Percentiles rank a stretch among this genome's conserved stretches.
phyloP scores from a whole-genome alignment of 2,329 filamentous ascomycete species.

The Cercospora berteroae region DNA sequence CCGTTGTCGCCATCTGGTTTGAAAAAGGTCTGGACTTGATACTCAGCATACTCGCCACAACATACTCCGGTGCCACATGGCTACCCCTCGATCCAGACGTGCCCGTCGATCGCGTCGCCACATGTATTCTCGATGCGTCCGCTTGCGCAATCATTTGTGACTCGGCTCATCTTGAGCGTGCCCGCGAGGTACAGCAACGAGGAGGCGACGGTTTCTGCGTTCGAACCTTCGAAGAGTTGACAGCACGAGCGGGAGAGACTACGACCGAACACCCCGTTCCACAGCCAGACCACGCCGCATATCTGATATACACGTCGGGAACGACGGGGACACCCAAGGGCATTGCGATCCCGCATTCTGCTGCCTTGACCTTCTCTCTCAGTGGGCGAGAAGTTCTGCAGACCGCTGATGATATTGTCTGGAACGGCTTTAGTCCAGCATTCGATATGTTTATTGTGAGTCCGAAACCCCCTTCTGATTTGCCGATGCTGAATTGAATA shows the following conservation, averaged over 20 bases:
- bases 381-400: constrained; percentile 26
- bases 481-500: background rate
- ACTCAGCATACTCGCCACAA: constrained; percentile 26
- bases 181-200: constrained; percentile 17
- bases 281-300: constrained; percentile 24
- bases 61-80: constrained; percentile 31
- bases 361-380: constrained; percentile 23
- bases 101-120: constrained; percentile 24
- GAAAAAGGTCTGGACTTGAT: constrained; percentile 28
- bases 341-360: constrained; percentile 27
- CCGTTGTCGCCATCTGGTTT: constrained; percentile 27
- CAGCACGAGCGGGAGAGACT: background rate
- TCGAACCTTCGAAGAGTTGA: constrained; percentile 16
- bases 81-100: constrained; percentile 30
- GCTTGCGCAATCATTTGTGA: constrained; percentile 24
- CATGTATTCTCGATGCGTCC: constrained; percentile 23
- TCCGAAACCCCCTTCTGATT: background rate
- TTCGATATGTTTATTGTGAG: constrained; percentile 28
- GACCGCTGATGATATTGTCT: constrained; percentile 23
- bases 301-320: constrained; percentile 35
- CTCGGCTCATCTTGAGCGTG: constrained; percentile 20
- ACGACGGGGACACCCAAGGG: constrained; percentile 33
- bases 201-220: constrained; percentile 13
- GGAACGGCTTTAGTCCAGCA: constrained; percentile 28
- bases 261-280: constrained; percentile 2